Evolutionary conservation across 306 rosid genomes (phyloP).

Genomic region (Medicago ruthenica): DNA sequence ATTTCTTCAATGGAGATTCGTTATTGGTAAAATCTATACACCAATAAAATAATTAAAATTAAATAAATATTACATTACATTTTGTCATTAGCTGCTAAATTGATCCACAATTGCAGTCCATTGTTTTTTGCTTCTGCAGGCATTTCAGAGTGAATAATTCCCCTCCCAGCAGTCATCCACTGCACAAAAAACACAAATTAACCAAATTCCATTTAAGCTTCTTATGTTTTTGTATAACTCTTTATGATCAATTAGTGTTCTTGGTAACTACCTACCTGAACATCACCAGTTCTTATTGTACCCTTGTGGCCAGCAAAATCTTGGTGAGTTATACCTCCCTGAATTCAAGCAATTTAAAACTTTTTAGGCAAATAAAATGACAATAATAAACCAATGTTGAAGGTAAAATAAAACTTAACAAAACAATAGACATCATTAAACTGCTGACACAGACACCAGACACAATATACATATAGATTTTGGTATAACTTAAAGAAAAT

Average conservation of each 20-base stretch:
- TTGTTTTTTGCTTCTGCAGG: slow-evolving; percentile 78
- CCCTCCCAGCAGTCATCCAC: slow-evolving; percentile 99
- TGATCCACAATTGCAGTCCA: slow-evolving; percentile 96
- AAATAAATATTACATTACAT: slow-evolving; percentile 48
- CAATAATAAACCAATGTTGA: neutral
- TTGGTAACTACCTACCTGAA: slow-evolving; percentile 62
- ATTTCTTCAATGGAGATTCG: no score
- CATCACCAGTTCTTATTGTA: slow-evolving; percentile 82
- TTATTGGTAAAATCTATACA: no score
- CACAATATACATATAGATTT: neutral
- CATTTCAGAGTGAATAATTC: slow-evolving; percentile 97
- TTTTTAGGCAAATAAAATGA: neutral
- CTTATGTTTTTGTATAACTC: neutral
- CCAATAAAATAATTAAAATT: no score
- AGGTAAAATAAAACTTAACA: neutral
- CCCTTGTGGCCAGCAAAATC: slow-evolving; percentile 97
- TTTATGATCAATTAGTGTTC: neutral
- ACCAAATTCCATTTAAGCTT: neutral
- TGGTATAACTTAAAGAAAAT: no score
- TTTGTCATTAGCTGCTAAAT: slow-evolving; percentile 73
- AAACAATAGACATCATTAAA: neutral
- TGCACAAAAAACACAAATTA: slow-evolving; percentile 37
- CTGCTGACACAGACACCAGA: neutral
- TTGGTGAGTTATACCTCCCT: slow-evolving; percentile 96
- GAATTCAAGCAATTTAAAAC: slow-evolving; percentile 13